Base-by-base conservation (phyloP, 345 rosid species). In the Balakata baccata region DNA sequence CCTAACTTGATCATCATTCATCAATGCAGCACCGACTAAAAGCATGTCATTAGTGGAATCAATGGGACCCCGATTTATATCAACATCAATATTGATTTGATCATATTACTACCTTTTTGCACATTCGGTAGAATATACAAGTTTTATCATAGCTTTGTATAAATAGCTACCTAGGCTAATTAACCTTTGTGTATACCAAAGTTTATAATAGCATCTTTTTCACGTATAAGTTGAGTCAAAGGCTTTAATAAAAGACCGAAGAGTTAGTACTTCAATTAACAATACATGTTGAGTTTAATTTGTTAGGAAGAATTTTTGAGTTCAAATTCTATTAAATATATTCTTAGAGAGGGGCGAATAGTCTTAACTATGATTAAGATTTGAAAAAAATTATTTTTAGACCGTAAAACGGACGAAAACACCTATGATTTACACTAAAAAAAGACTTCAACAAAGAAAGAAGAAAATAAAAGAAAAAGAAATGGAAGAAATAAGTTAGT, bases 1-100 rank as follows among this genome's bases (percentile, higher is more conserved):
- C 76, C 52, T 43, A 51, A 18, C 71, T 50, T 64, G 75, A 61
- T 81, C 81, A 73, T 66, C n/a, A n/a, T 52, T 81, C 81, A 73
- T 52, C 79, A 69, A 77, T 73, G 75, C 74, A 63, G 70, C 79
- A 74, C 80, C 75, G 78, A 75, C 74, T 78, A 69, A 82, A 84
- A 79, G 85, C 83, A 78, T 59, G 58, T 53, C 62, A 66, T 77
- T 81, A 86, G 87, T 80, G 85, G 87, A 75, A 75, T 81, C 73
- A 59, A 51, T 72, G 71, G 82, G 72, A 23, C 70, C 68, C 6
- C 6, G 6, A 70, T 60, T 74, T 61, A 17, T 14, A 75, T 77
- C 83, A 77, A 75, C 72, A 58, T 68, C 72, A 69, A 68, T 50
- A 13, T 16, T 41, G 29, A 66, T 66, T 43, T 38, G 62, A 75